Evolutionary conservation across 2,329 filamentous ascomycete genomes (phyloP), one percentile per base, ranked within the genome.

Genomic region (Aspergillus piperis): DNA sequence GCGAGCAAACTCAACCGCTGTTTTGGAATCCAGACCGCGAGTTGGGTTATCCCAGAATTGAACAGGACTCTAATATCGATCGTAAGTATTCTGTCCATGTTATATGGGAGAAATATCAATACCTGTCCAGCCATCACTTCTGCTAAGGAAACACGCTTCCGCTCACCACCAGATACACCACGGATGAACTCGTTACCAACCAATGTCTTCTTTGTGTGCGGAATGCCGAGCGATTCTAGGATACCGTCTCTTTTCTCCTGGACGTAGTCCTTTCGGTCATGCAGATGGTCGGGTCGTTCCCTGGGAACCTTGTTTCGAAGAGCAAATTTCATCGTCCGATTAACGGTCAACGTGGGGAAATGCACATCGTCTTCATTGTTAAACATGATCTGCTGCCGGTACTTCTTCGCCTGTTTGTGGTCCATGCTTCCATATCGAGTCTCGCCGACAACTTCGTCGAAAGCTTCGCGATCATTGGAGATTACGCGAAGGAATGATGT

Each of bases 311-410:
- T 75, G 55, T 73, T 86, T 36, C 86, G 83, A 1, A 89, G 81
- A 0, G 90, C 90, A 67, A 92, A 92, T 59, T 86, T 83, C 15
- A 93, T 81, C 0, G 90, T 92, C 59, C 90, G 83, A 1, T 89
- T 88, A 4, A 92, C 88, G 0, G 87, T 91, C 19, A 93, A 77
- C 3, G 89, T 88, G 0, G 90, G 87, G 64, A 91, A 92, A 69
- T 92, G 89, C 21, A 88, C 80, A 69, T 91, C 89, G 19, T 88
- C 86, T 75, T 93, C 90, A 19, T 90, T 88, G 68, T 91, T 91
- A 72, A 93, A 92, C 51, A 91, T 82, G 48, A 78, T 75, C 58
- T 80, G 77, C 50, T 78, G 77, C 2, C 77, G 72, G 54, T 74
- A 79, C 13, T 69, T 75, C 64, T 80, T 81, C 15, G 72, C 75